Percentiles rank a stretch among this genome's conserved stretches.
phyloP scores from a whole-genome alignment of 169 alveolate species.

The Plasmodium yoelii region DNA sequence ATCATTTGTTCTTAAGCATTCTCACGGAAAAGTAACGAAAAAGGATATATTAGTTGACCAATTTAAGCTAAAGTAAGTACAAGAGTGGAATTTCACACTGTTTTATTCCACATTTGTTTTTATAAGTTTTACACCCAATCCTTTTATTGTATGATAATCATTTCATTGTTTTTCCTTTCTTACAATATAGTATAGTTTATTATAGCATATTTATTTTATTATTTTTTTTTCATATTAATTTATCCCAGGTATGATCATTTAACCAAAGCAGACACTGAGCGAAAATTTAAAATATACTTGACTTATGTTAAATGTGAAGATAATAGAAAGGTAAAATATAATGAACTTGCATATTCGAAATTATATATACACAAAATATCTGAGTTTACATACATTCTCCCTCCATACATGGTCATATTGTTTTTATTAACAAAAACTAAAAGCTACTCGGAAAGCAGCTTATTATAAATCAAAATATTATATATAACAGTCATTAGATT shows the following conservation, averaged over 20 bases:
- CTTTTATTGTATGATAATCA: neutral
- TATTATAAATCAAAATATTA: too few relatives aligned
- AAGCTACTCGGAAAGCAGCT: too few relatives aligned
- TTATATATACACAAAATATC: neutral
- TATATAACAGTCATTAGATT: too few relatives aligned
- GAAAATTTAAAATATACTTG: constrained; percentile 64
- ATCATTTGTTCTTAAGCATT: constrained; percentile 58
- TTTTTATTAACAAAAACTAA: neutral
- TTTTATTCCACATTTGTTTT: neutral
- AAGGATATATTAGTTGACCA: constrained; percentile 73
- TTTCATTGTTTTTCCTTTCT: neutral
- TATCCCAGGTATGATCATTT: constrained; percentile 47
- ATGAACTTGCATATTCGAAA: neutral
- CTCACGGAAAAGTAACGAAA: constrained; percentile 72
- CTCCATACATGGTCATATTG: neutral
- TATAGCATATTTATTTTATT: neutral
- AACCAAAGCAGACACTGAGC: constrained; percentile 70
- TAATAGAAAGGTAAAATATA: constrained; percentile 49
- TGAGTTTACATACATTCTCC: neutral
- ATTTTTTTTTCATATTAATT: neutral
- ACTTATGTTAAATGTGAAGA: constrained; percentile 59
- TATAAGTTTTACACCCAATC: neutral
- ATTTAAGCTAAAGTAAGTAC: constrained; percentile 34
- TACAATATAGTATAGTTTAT: neutral
- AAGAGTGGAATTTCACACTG: neutral